A percentile compares a stretch with the other conserved stretches of the same genome.
These are phyloP conservation scores for Parietaria judaica DNA, from an alignment of 306 rosid species.

Conservation along the genomic window DNA sequence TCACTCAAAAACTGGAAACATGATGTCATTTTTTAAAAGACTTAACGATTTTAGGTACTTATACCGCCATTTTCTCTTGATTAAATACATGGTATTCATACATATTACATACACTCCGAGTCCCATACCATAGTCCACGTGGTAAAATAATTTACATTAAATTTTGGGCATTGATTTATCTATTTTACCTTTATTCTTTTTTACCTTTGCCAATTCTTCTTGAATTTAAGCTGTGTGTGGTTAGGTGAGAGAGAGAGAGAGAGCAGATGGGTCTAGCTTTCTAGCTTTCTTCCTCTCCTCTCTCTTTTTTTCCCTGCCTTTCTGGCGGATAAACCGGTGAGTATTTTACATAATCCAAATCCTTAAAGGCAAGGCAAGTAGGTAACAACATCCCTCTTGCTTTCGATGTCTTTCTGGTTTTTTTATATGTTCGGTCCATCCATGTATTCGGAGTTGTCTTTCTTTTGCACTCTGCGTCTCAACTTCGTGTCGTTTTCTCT, in stretches of 20 bases:
- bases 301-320: slow-evolving; percentile 30
- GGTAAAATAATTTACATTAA: slow-evolving; percentile 3
- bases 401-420: slow-evolving; percentile 21
- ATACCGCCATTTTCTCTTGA: too few species aligned
- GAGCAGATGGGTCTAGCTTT: slow-evolving; percentile 30
- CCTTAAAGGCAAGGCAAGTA: slow-evolving; percentile 6
- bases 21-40: too few species aligned
- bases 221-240: slow-evolving; percentile 1
- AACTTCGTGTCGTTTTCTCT: not conserved
- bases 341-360: slow-evolving; percentile 37
- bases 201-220: slow-evolving; percentile 21
- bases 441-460: slow-evolving; percentile 12
- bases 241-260: slow-evolving; percentile 18
- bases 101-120: too few species aligned
- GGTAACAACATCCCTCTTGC: slow-evolving; percentile 26
- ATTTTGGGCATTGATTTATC: not conserved
- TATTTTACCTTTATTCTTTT: slow-evolving; percentile 13
- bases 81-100: not conserved
- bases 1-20: too few species aligned
- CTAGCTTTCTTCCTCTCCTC: slow-evolving; percentile 14
- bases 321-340: slow-evolving; percentile 50
- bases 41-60: too few species aligned
- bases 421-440: not conserved
- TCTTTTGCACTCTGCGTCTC: slow-evolving; percentile 1
- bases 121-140: too few species aligned